Percentiles rank a stretch among this genome's conserved stretches.
Conservation (phyloP, 441 rosid genomes). For the Oxalis stricta region DNA sequence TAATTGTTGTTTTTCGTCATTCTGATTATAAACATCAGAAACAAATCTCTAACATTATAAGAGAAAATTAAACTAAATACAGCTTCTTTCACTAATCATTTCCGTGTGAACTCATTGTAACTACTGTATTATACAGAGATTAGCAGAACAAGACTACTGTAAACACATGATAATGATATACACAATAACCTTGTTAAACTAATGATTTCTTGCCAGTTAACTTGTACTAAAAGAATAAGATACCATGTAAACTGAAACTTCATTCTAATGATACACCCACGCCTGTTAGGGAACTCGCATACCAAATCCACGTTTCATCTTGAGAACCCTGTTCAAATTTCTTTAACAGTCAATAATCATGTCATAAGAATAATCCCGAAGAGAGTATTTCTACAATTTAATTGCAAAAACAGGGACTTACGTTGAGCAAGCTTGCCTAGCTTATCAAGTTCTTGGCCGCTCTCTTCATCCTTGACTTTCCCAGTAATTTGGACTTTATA, state of each 20-base stretch:
- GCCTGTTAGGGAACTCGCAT: slow-evolving; percentile 16
- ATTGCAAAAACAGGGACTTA: slow-evolving; percentile 11
- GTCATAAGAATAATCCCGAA: background rate
- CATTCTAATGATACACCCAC: background rate
- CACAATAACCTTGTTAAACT: too few species aligned
- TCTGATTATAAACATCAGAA: too few species aligned
- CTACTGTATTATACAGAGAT: too few species aligned
- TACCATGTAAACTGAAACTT: background rate
- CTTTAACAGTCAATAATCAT: background rate
- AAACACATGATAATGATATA: too few species aligned
- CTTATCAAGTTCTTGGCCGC: slow-evolving; percentile 16
- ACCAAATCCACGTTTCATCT: slow-evolving; percentile 25
- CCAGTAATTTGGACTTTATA: slow-evolving; percentile 24
- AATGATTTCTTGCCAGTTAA: too few species aligned
- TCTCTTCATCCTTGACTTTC: slow-evolving; percentile 23
- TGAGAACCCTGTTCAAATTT: slow-evolving; percentile 19
- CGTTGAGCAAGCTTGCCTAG: slow-evolving; percentile 36
- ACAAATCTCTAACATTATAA: too few species aligned
- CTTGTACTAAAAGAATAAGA: too few species aligned
- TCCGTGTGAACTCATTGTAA: too few species aligned
- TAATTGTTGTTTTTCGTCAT: too few species aligned
- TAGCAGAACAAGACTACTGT: too few species aligned
- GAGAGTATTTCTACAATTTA: background rate
- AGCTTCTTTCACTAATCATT: too few species aligned
- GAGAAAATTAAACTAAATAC: too few species aligned